Percentiles rank a stretch among this genome's conserved stretches.
Evolutionary conservation across 1,139 yeast species (phyloP).

Genomic region (Nakaseomyces delphensis): DNA sequence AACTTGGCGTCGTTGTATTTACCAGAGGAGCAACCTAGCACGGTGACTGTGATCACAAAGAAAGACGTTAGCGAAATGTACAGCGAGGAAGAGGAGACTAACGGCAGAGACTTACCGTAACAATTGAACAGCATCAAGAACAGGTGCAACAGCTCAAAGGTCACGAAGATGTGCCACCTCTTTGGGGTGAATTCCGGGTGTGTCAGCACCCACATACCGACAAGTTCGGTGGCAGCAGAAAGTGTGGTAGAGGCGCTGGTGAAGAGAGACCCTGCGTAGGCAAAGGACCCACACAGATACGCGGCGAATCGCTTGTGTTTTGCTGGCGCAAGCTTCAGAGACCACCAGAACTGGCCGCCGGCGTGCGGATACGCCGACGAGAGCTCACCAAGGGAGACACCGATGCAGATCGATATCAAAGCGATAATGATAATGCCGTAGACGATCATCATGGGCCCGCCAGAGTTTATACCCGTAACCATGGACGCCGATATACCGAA

Average conservation of each 20-base stretch:
- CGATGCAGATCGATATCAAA: slow-evolving; percentile 42
- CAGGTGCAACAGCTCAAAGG: slow-evolving; percentile 39
- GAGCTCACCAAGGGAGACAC: slow-evolving; percentile 46
- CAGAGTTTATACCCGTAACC: slow-evolving; percentile 54
- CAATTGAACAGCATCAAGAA: slow-evolving; percentile 46
- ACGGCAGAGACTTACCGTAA: slow-evolving; percentile 50
- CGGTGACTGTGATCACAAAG: slow-evolving; percentile 46
- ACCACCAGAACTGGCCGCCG: slow-evolving; percentile 62
- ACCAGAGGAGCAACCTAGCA: slow-evolving; percentile 48
- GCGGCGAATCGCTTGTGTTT: slow-evolving; percentile 44
- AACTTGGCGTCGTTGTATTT: slow-evolving; percentile 48
- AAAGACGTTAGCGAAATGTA: slow-evolving; percentile 49
- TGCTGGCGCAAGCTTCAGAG: slow-evolving; percentile 47
- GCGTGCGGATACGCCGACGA: slow-evolving; percentile 55
- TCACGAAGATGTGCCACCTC: slow-evolving; percentile 54
- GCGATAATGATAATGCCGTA: slow-evolving; percentile 63
- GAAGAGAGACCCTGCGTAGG: slow-evolving; percentile 53
- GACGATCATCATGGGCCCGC: slow-evolving; percentile 60
- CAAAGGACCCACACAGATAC: slow-evolving; percentile 48
- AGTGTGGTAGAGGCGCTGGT: slow-evolving; percentile 53
- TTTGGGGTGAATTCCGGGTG: slow-evolving; percentile 40
- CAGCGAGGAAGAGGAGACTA: slow-evolving; percentile 44
- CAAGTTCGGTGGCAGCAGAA: slow-evolving; percentile 43
- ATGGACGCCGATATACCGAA: slow-evolving; percentile 59
- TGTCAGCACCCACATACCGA: slow-evolving; percentile 48